Evolutionary conservation across 176 grass and related monocot genomes (phyloP), one percentile per base, ranked within the genome.

Genomic region (Leersia perrieri): DNA sequence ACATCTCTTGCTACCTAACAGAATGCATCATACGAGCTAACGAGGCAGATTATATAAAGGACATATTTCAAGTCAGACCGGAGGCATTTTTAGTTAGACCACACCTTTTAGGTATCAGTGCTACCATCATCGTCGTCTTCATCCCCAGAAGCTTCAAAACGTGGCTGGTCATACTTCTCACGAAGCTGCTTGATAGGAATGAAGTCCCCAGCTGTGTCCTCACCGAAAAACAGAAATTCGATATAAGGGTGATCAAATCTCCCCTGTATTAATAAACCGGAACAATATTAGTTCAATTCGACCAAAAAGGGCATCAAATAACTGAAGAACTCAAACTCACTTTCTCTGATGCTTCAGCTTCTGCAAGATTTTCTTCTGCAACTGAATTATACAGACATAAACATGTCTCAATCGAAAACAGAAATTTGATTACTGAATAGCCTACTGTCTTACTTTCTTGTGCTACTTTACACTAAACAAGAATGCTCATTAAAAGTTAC

Each of bases 151-250:
- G 79, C 88, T 91, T 98, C 95, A 66, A 93, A 80, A 7, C 92
- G 90, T 49, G 92, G 84, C 58, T 78, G 86, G 67, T 91, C 84
- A 23, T 89, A 98, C 81, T 93, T 98, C 79, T 98, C 95, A 12
- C 92, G 95, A 40, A 95, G 95, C 64, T 98, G 85, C 61, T 89
- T 94, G 81, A 98, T 83, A 77, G 95, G 95, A 66, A 98, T 95
- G 75, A 98, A 98, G 78, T 98, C 90, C 34, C 92, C 88, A 6
- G 84, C 78, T 23, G 82, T 89, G 78, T 94, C 92, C 86, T 87
- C 86, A 7, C 95, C 95, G 18, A 84, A 98, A 81, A 98, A 98
- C 20, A 95, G 78, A 85, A 98, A 98, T 78, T 89, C 89, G 26
- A 82, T 83, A 76, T 95, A 98, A 9, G 90, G 92, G 42, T 98